Evolutionary conservation across 2,329 filamentous ascomycete genomes (phyloP).

Genomic region (Trichoderma polysporum): DNA sequence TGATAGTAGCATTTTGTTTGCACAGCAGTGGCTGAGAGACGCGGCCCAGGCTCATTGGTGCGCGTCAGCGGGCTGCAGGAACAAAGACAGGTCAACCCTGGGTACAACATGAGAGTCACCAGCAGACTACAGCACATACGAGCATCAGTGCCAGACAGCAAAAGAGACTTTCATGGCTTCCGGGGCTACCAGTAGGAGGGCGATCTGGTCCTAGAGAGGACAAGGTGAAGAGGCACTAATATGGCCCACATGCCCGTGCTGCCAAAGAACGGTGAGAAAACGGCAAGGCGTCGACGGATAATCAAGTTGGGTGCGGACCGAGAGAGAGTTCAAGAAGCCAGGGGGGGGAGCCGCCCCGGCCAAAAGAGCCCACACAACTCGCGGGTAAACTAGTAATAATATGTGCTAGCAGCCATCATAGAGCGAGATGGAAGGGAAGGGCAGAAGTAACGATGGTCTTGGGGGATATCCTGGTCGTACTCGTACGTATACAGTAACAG

Average conservation of each 20-base stretch:
- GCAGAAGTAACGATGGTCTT: background rate
- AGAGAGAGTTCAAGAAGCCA: background rate
- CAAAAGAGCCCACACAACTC: background rate
- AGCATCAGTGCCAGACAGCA: background rate
- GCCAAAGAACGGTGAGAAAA: constrained; percentile 16
- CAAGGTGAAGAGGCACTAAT: constrained; percentile 7
- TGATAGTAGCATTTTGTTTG: too few species aligned
- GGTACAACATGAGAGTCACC: background rate
- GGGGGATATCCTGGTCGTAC: background rate
- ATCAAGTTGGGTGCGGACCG: background rate
- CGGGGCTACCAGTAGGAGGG: background rate
- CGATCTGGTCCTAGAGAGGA: constrained; percentile 11
- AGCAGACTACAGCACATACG: too few species aligned
- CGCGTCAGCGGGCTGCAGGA: constrained; percentile 17
- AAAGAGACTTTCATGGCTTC: background rate
- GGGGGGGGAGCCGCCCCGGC: background rate
- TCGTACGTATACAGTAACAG: background rate
- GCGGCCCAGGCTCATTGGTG: constrained; percentile 16
- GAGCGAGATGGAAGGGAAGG: background rate
- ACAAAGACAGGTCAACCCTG: constrained; percentile 5
- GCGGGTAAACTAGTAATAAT: background rate
- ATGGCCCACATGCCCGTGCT: background rate
- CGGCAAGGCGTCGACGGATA: constrained; percentile 1
- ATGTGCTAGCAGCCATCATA: background rate
- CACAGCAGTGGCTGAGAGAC: background rate